Percentiles rank a stretch among this genome's conserved stretches.
Evolutionary conservation across 2,329 filamentous ascomycete species (phyloP).

Genomic region (Colletotrichum lupini): DNA sequence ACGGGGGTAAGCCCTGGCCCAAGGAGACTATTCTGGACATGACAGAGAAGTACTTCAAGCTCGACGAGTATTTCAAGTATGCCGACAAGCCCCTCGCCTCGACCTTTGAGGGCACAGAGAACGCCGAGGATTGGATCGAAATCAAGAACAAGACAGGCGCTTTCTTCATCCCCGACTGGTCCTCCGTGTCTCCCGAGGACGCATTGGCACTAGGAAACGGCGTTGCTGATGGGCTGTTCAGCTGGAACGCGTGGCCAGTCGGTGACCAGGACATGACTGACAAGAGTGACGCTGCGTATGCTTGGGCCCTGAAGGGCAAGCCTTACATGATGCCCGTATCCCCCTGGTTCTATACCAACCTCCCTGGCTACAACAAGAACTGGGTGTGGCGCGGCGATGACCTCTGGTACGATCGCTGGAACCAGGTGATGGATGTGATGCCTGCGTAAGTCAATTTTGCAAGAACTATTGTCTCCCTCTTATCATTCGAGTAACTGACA

Average conservation of each 20-base stretch:
- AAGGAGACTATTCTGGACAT: conserved; percentile 26
- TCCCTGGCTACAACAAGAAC: conserved; percentile 67
- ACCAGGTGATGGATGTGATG: conserved; percentile 61
- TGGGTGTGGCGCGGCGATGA: conserved; percentile 73
- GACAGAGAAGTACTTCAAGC: conserved; percentile 21
- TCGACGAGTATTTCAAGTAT: conserved; percentile 38
- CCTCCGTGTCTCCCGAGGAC: conserved; percentile 46
- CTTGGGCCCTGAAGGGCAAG: conserved; percentile 24
- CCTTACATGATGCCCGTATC: conserved; percentile 65
- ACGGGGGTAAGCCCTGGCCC: conserved; percentile 36
- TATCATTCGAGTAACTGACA: conserved; percentile 37
- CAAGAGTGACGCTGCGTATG: conserved; percentile 37
- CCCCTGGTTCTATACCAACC: conserved; percentile 70
- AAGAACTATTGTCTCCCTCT: conserved; percentile 52
- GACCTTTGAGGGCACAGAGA: conserved; percentile 56
- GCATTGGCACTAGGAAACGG: conserved; percentile 34
- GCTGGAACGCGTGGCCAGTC: conserved; percentile 51
- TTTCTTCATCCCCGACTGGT: conserved; percentile 59
- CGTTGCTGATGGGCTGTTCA: conserved; percentile 49
- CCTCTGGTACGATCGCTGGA: conserved; percentile 71
- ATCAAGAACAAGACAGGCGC: conserved; percentile 52
- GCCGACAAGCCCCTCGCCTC: conserved; percentile 48
- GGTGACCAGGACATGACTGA: conserved; percentile 39
- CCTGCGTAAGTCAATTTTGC: conserved; percentile 63
- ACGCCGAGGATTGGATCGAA: conserved; percentile 53